phyloP scores from a whole-genome alignment of 2,329 filamentous ascomycete species.

The Fusarium oxysporum region DNA sequence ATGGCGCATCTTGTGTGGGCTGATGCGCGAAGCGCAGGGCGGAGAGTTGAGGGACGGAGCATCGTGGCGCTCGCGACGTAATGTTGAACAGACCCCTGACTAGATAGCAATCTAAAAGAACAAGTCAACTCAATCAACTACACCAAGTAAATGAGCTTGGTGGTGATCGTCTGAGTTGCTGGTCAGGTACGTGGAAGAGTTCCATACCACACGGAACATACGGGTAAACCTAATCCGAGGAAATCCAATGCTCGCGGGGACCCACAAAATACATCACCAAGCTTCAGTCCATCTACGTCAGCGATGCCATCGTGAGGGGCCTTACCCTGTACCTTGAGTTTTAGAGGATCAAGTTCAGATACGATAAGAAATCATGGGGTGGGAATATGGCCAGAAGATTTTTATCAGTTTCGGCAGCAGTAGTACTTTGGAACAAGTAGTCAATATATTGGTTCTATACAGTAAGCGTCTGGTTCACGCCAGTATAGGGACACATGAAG shows the following conservation, averaged over 20 bases:
- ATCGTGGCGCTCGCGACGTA: constrained; percentile 35
- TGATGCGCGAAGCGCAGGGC: constrained; percentile 45
- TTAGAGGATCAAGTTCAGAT: not conserved
- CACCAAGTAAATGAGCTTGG: constrained; percentile 2
- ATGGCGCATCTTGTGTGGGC: constrained; percentile 40
- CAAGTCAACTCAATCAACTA: not conserved
- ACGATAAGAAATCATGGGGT: not conserved
- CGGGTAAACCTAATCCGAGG: constrained; percentile 36
- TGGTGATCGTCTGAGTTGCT: constrained; percentile 18
- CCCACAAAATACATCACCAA: constrained; percentile 20
- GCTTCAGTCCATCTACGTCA: constrained; percentile 28
- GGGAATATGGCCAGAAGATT: not conserved
- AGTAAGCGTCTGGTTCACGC: no score
- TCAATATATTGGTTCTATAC: no score
- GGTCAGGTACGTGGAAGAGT: constrained; percentile 8
- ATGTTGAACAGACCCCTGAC: constrained; percentile 6
- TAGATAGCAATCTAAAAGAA: not conserved
- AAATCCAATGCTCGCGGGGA: not conserved
- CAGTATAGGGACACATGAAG: no score
- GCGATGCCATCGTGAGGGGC: constrained; percentile 27
- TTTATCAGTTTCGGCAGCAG: not conserved
- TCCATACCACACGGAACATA: constrained; percentile 6
- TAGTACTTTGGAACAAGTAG: no score
- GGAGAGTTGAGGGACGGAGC: constrained; percentile 49
- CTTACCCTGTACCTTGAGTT: constrained; percentile 26